Evolutionary conservation across 768 basidiomycete species (phyloP).

Genomic region (Boletus rubescentipes): DNA sequence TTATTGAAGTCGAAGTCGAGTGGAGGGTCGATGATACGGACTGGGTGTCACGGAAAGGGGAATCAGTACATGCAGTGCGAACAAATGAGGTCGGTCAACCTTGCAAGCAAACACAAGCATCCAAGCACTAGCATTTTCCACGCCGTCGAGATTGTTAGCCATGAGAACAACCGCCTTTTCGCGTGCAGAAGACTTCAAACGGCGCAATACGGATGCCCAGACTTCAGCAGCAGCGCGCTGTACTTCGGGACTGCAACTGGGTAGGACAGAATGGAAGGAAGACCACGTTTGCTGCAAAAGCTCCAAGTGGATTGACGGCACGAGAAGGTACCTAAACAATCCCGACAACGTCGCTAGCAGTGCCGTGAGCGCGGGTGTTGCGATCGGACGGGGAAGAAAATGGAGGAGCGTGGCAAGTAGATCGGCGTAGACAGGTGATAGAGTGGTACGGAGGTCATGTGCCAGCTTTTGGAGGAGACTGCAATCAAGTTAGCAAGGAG

Average conservation of each 20-base stretch:
- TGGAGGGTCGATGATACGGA: constrained; percentile 84
- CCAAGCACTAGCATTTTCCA: constrained; percentile 72
- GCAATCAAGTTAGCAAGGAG: constrained; percentile 11
- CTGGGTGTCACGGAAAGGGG: constrained; percentile 33
- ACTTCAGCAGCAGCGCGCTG: constrained; percentile 82
- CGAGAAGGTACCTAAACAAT: constrained; percentile 70
- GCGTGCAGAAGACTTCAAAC: constrained; percentile 61
- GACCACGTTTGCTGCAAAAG: constrained; percentile 63
- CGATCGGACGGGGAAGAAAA: constrained; percentile 57
- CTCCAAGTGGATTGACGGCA: constrained; percentile 56
- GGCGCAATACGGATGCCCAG: constrained; percentile 77
- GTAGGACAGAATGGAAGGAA: constrained; percentile 47
- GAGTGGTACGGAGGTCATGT: constrained; percentile 77
- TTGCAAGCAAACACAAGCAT: constrained; percentile 77
- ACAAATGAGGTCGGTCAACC: constrained; percentile 36
- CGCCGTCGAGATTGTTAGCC: constrained; percentile 44
- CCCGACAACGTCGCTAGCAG: constrained; percentile 68
- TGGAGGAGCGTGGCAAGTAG: constrained; percentile 55
- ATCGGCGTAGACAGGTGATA: constrained; percentile 59
- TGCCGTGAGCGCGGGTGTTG: constrained; percentile 56
- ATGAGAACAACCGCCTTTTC: constrained; percentile 58
- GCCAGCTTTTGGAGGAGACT: constrained; percentile 78
- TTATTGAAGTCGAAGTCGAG: constrained; percentile 64
- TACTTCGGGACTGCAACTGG: constrained; percentile 65
- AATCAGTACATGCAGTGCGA: not conserved